A percentile compares a stretch with the other conserved stretches of the same genome.
phyloP scores from a whole-genome alignment of 495 filamentous ascomycete species.

The Ramalina peruviana region DNA sequence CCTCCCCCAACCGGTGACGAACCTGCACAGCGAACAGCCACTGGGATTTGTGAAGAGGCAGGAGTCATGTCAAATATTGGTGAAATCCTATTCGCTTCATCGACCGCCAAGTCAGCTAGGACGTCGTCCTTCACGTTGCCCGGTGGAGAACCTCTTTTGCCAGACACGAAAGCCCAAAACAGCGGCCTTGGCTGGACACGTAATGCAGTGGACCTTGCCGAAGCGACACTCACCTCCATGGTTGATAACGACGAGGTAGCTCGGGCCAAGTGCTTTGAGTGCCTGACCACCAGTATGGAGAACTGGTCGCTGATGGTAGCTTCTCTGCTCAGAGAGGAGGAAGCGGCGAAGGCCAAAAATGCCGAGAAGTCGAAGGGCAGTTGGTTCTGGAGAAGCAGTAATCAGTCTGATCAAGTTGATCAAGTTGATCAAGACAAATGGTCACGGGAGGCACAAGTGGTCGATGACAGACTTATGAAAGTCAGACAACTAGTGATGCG shows the following conservation, averaged over 20 bases:
- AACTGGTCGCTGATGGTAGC: conserved; percentile 67
- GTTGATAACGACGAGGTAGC: conserved; percentile 27
- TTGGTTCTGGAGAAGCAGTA: conserved; percentile 34
- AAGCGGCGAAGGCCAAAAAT: conserved; percentile 25
- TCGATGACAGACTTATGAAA: conserved; percentile 10
- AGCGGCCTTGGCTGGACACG: conserved; percentile 74
- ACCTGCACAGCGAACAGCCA: conserved; percentile 42
- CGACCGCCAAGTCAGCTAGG: conserved; percentile 15
- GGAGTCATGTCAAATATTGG: conserved; percentile 80
- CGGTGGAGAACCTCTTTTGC: conserved; percentile 5
- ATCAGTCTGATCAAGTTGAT: too few relatives aligned
- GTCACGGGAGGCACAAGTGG: conserved; percentile 9
- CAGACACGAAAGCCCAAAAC: conserved; percentile 25
- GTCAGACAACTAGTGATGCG: conserved; percentile 4
- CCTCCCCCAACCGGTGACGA: conserved; percentile 50
- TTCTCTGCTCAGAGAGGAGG: conserved; percentile 39
- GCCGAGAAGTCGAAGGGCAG: conserved; percentile 27
- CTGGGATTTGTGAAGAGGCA: conserved; percentile 67
- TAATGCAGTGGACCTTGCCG: conserved; percentile 60
- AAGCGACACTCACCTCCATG: conserved; percentile 20
- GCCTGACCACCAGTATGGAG: conserved; percentile 50
- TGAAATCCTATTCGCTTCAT: conserved; percentile 72
- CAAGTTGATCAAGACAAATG: conserved; percentile 7
- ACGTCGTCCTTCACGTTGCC: background rate
- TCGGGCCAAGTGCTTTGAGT: conserved; percentile 51